phyloP scores from a whole-genome alignment of 345 rosid species.

The Conringia planisiliqua region DNA sequence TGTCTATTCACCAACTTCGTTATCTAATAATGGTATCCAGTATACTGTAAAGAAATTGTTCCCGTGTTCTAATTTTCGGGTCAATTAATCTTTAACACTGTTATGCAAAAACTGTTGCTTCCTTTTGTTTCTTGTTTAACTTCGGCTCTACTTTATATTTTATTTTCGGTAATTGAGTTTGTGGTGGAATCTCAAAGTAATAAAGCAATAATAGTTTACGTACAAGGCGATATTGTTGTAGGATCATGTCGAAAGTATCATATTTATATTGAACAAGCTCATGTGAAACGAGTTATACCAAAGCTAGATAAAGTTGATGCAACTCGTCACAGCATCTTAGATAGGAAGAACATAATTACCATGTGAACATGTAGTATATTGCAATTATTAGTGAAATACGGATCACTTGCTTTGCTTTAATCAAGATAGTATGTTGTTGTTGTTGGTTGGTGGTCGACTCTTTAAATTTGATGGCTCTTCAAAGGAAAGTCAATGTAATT shows the following conservation, averaged over 20 bases:
- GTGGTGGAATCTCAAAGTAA: conserved; percentile 5
- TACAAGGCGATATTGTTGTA: neutral
- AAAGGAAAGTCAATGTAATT: neutral
- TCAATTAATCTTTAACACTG: neutral
- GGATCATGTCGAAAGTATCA: neutral
- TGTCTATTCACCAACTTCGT: conserved; percentile 21
- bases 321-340: neutral
- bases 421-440: neutral
- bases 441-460: neutral
- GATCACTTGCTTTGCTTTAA: neutral
- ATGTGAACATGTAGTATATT: neutral
- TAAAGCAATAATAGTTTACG: neutral
- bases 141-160: neutral
- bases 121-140: neutral
- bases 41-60: neutral
- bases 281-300: neutral
- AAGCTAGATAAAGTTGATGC: neutral
- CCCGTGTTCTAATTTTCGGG: neutral
- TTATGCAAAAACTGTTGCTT: neutral
- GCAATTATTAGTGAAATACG: neutral
- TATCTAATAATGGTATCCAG: conserved; percentile 3
- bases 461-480: neutral
- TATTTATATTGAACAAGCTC: neutral
- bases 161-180: neutral
- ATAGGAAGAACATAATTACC: no score